A percentile compares a stretch with the other conserved stretches of the same genome.
Conservation (phyloP, 163 green algal genomes). For the Coccomyxa subellipsoidea region DNA sequence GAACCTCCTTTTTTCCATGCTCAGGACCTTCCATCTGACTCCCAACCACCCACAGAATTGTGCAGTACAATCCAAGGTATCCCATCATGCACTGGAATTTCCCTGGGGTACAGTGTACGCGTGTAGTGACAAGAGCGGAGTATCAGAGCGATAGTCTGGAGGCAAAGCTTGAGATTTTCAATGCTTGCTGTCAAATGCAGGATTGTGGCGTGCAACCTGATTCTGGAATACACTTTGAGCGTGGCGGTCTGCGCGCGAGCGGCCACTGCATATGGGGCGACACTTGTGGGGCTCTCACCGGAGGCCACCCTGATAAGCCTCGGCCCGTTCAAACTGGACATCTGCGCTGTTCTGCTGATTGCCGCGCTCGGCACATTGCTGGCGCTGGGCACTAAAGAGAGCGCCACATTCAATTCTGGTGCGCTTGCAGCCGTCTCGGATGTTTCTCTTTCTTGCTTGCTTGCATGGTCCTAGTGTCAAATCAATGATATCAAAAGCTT, state of each 20-base stretch:
- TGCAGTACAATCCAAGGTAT: not conserved
- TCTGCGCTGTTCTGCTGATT: constrained; percentile 35
- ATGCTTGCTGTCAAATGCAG: too few species aligned
- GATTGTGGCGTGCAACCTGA: constrained; percentile 67
- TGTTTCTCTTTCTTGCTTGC: not conserved
- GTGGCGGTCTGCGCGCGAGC: constrained; percentile 67
- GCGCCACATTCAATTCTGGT: constrained; percentile 57
- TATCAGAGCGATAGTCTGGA: too few species aligned
- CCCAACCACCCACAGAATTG: not conserved
- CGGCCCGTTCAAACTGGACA: constrained; percentile 36
- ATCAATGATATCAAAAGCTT: too few species aligned
- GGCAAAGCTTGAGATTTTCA: too few species aligned
- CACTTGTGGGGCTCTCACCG: constrained; percentile 46
- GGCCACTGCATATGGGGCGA: constrained; percentile 70
- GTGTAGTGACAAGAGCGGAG: too few species aligned
- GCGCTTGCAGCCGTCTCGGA: not conserved
- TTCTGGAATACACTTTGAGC: constrained; percentile 76
- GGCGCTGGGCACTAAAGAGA: constrained; percentile 51
- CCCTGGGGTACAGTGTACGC: too few species aligned
- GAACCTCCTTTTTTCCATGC: not conserved
- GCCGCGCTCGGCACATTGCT: constrained; percentile 52
- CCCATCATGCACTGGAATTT: not conserved
- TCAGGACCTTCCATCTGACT: not conserved
- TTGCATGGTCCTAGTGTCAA: too few species aligned
- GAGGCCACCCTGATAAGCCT: constrained; percentile 33